Conservation (phyloP, 2,329 filamentous ascomycete species). For the Phaeosphaeria sp. region DNA sequence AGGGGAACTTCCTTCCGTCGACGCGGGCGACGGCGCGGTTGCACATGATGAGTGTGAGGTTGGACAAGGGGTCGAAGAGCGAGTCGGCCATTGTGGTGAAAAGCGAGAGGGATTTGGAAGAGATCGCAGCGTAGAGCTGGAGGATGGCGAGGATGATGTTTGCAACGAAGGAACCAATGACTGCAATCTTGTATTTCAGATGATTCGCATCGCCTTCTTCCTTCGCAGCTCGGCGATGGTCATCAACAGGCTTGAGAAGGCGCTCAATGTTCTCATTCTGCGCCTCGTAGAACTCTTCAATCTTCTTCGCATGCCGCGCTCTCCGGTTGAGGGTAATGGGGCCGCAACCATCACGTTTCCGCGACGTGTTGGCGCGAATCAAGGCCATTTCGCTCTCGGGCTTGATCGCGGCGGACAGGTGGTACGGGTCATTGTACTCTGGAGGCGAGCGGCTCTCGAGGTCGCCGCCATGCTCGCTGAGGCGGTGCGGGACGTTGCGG, state of each 20-base stretch:
- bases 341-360: conserved; percentile 68
- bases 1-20: conserved; percentile 84
- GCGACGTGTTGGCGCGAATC: conserved; percentile 81
- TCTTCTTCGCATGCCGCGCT: conserved; percentile 57
- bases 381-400: conserved; percentile 74
- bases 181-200: conserved; percentile 73
- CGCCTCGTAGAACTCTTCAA: conserved; percentile 83
- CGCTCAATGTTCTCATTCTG: conserved; percentile 95
- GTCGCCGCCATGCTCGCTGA: conserved; percentile 36
- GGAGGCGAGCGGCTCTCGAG: conserved; percentile 61
- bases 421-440: conserved; percentile 78
- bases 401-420: conserved; percentile 79
- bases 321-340: conserved; percentile 53
- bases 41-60: conserved; percentile 83
- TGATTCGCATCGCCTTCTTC: conserved; percentile 83
- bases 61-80: conserved; percentile 90
- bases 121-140: conserved; percentile 87
- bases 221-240: conserved; percentile 81
- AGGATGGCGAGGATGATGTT: conserved; percentile 80
- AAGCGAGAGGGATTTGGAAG: conserved; percentile 88
- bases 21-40: conserved; percentile 88
- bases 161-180: conserved; percentile 73
- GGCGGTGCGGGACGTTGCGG: conserved; percentile 39
- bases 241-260: conserved; percentile 89
- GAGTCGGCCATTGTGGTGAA: conserved; percentile 98